phyloP scores from a whole-genome alignment of 768 basidiomycete genomes.

The Daedaleopsis nitida region DNA sequence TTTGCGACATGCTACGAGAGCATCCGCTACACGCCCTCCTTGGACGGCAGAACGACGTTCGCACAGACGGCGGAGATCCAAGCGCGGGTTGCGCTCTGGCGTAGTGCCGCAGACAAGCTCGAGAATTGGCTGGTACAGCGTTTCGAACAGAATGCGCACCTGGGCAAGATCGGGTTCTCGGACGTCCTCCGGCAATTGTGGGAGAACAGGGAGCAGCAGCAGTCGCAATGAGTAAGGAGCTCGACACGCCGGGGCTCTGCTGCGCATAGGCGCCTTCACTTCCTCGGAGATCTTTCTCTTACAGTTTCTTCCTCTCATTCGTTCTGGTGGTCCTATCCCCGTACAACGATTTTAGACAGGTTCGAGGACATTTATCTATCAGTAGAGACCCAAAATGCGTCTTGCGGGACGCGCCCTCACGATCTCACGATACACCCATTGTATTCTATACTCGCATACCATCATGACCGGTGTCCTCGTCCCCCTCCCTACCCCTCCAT shows the following conservation, averaged over 20 bases:
- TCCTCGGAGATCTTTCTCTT: too few relatives aligned
- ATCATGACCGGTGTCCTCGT: constrained; percentile 2
- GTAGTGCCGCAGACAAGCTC: constrained; percentile 77
- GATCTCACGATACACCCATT: constrained; percentile 30
- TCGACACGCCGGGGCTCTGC: constrained; percentile 1
- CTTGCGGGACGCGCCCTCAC: constrained; percentile 19
- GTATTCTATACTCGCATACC: constrained; percentile 22
- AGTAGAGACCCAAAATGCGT: constrained; percentile 27
- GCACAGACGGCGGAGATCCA: constrained; percentile 92
- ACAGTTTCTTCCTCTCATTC: background rate
- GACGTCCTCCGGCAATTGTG: constrained; percentile 81
- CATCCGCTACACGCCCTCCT: constrained; percentile 82
- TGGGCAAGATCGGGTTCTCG: constrained; percentile 88
- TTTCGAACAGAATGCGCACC: constrained; percentile 89
- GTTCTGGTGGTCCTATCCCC: constrained; percentile 13
- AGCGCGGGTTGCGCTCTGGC: constrained; percentile 78
- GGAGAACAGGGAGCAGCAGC: constrained; percentile 65
- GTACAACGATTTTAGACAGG: constrained; percentile 22
- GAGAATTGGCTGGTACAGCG: constrained; percentile 87
- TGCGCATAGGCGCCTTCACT: background rate
- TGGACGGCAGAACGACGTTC: constrained; percentile 67
- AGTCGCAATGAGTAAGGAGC: constrained; percentile 29
- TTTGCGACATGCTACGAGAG: constrained; percentile 91
- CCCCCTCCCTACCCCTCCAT: constrained; percentile 6
- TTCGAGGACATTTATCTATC: constrained; percentile 17